Evolutionary conservation across 441 rosid genomes (phyloP).

Genomic region (Biscutella laevigata): DNA sequence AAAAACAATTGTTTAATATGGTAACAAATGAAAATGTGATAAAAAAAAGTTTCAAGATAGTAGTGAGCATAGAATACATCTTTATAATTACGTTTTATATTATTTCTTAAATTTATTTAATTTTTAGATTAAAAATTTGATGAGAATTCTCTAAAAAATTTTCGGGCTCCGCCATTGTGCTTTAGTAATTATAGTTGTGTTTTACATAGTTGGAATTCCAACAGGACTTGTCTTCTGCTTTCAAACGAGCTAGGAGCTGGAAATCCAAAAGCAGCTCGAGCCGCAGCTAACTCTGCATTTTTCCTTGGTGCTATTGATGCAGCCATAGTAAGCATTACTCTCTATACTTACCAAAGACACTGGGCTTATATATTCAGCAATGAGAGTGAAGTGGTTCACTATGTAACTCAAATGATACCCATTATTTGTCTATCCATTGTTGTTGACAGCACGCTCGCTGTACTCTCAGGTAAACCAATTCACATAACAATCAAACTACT

Average conservation of each 20-base stretch:
- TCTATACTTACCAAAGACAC: constrained; percentile 29
- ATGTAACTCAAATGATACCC: constrained; percentile 34
- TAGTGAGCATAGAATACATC: no score
- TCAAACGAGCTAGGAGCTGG: constrained; percentile 59
- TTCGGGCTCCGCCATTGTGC: no score
- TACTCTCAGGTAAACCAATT: constrained; percentile 37
- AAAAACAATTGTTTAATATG: neutral
- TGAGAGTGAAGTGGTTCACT: constrained; percentile 33
- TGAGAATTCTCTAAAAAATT: neutral
- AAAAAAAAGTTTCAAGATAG: neutral
- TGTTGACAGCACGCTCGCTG: constrained; percentile 35
- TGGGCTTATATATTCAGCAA: constrained; percentile 41
- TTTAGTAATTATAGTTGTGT: constrained; percentile 34
- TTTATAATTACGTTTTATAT: no score
- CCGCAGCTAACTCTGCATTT: constrained; percentile 26
- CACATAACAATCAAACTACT: neutral
- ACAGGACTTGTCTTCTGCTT: constrained; percentile 29
- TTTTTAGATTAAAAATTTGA: no score
- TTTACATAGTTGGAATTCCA: constrained; percentile 32
- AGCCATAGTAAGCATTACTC: constrained; percentile 23
- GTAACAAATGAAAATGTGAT: neutral
- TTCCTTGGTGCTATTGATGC: constrained; percentile 30
- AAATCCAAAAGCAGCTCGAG: constrained; percentile 35
- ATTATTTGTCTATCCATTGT: constrained; percentile 32
- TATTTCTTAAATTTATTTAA: no score